Evolutionary conservation across 140 eudicot genomes (phyloP).

Genomic region (Stevia rebaudiana): DNA sequence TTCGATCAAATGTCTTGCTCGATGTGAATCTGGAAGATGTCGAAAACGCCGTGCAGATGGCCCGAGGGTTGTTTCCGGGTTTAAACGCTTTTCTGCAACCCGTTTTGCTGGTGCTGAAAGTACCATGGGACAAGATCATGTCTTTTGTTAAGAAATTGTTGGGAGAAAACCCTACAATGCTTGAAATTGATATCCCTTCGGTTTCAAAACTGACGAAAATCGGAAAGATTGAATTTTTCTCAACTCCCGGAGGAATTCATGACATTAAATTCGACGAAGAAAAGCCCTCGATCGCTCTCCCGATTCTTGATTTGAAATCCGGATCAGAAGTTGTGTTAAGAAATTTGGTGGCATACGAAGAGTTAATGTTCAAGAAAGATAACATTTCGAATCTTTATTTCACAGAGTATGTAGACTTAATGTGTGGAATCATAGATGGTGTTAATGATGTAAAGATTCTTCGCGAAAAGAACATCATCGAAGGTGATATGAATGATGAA

Average conservation of each 20-base stretch:
- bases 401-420: slow-evolving; percentile 27
- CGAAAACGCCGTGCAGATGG: slow-evolving; percentile 8
- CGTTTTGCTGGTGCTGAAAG: background rate
- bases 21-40: slow-evolving; percentile 15
- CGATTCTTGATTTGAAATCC: slow-evolving; percentile 14
- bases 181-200: slow-evolving; percentile 24
- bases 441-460: slow-evolving; percentile 25
- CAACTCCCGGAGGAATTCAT: slow-evolving; percentile 19
- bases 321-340: slow-evolving; percentile 26
- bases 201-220: slow-evolving; percentile 10
- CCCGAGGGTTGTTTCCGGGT: slow-evolving; percentile 2
- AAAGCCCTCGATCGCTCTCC: slow-evolving; percentile 15
- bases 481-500: slow-evolving; percentile 20
- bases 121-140: slow-evolving; percentile 32
- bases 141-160: slow-evolving; percentile 6
- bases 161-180: slow-evolving; percentile 6
- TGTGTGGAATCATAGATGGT: slow-evolving; percentile 33
- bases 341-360: slow-evolving; percentile 31
- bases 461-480: slow-evolving; percentile 15
- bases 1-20: background rate
- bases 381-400: slow-evolving; percentile 17
- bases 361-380: slow-evolving; percentile 11
- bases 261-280: slow-evolving; percentile 24
- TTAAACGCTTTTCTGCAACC: slow-evolving; percentile 15
- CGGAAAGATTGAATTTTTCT: slow-evolving; percentile 18